Base-by-base conservation (phyloP, 257 asterid species). In the Galeopsis tetrahit region DNA sequence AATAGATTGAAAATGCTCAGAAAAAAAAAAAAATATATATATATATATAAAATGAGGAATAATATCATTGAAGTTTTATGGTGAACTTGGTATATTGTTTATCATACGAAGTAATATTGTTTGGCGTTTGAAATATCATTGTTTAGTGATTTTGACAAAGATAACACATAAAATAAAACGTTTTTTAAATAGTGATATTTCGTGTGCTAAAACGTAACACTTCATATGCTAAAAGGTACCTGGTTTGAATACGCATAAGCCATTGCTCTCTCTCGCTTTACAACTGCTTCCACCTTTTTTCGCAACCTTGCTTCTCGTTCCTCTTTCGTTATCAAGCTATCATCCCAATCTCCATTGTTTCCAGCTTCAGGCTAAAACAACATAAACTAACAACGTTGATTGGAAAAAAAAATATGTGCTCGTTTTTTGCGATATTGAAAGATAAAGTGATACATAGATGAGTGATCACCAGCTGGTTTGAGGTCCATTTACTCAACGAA, bases 181-280 rank as follows among this genome's bases (percentile, higher is more conserved):
- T 10, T 48, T 48, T 38, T 1, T 38, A 38, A 38, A 38, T 38
- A 38, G 7, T 38, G 43, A 38, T 38, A 38, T 8, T 38, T 38
- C 7, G 6, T 38, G 2, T 38, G 43, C 43, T 38, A 38, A 38
- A 38, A 38, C 8, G 43, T 38, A 38, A 21, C 1, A 38, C 43
- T 38, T 38, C 7, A 5, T 38, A 5, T 38, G 43, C 43, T 38
- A 38, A 38, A 38, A 38, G 43, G 43, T 38, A 38, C 98, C 97
- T 85, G 96, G 77, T 94, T 88, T 57, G 99, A 89, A 71, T 88
- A 89, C 62, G 97, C 97, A 81, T 94, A 94, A 9, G 97, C 96
- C 97, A 91, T 83, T 73, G 97, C 95, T 84, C 96, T 79, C 82
- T 95, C 98, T 83, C 97, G 78, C 79, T 90, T 95, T 62, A 92